Percentiles rank a stretch among this genome's conserved stretches.
Evolutionary conservation across 2,329 filamentous ascomycete species (phyloP).

Genomic region (Fusarium redolens): DNA sequence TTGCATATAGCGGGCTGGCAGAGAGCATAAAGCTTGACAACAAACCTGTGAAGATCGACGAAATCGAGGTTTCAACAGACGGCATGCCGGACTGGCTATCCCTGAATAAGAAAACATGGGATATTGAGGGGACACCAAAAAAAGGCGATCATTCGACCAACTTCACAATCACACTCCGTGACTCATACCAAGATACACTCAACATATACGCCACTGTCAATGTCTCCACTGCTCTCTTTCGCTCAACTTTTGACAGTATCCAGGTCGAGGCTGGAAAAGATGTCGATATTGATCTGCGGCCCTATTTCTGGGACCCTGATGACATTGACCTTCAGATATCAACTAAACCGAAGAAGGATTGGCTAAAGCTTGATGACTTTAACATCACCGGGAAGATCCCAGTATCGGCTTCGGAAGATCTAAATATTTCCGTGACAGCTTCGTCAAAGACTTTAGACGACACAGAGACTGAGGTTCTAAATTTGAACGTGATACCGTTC

Average conservation of each 20-base stretch:
- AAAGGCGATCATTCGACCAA: conserved; percentile 68
- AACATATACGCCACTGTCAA: conserved; percentile 61
- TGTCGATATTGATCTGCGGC: conserved; percentile 57
- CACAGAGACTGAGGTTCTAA: conserved; percentile 53
- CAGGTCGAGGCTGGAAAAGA: conserved; percentile 54
- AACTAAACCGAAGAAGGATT: conserved; percentile 52
- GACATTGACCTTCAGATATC: conserved; percentile 54
- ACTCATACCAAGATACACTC: conserved; percentile 69
- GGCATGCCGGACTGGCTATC: conserved; percentile 75
- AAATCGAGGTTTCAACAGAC: conserved; percentile 64
- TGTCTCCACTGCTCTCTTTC: conserved; percentile 55
- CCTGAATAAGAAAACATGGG: conserved; percentile 71
- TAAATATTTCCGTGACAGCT: conserved; percentile 49
- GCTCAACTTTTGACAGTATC: conserved; percentile 53
- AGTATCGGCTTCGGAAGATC: conserved; percentile 46
- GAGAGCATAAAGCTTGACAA: conserved; percentile 69
- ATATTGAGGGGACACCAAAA: conserved; percentile 73
- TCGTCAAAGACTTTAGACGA: conserved; percentile 49
- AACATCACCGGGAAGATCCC: conserved; percentile 57
- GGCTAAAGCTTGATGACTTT: conserved; percentile 56
- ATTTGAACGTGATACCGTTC: conserved; percentile 50
- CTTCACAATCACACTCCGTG: conserved; percentile 70
- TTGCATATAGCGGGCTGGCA: conserved; percentile 65
- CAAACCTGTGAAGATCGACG: conserved; percentile 57
- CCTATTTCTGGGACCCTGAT: conserved; percentile 55